phyloP scores from a whole-genome alignment of 441 rosid species.

The Populus hybrid region DNA sequence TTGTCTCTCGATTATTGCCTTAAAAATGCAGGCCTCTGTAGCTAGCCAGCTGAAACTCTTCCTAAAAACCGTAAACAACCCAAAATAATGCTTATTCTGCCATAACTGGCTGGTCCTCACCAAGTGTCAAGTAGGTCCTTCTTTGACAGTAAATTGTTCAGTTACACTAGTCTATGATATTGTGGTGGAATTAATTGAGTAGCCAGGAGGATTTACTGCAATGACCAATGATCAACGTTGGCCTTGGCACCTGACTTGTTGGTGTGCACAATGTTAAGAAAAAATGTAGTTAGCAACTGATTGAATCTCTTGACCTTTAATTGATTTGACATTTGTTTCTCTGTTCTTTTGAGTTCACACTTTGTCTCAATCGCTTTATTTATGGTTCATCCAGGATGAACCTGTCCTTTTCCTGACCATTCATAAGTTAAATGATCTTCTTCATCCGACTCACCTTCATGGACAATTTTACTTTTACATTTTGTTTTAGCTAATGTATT shows the following conservation, averaged over 20 bases:
- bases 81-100: not conserved
- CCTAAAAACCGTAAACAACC: not conserved
- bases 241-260: not conserved
- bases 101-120: not conserved
- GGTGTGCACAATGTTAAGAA: not conserved
- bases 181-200: not conserved
- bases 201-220: not conserved
- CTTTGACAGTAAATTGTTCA: not conserved
- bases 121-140: not conserved
- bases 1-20: not conserved
- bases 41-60: too few species aligned
- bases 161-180: not conserved
- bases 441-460: not conserved
- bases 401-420: not conserved
- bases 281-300: not conserved
- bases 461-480: not conserved
- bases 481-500: not conserved
- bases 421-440: not conserved
- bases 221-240: not conserved
- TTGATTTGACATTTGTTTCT: not conserved
- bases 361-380: not conserved
- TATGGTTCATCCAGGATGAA: not conserved
- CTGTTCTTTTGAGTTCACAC: not conserved
- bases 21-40: not conserved
- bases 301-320: not conserved